Conservation (phyloP, 495 filamentous ascomycete genomes). For the Clavariopsis aquatica region DNA sequence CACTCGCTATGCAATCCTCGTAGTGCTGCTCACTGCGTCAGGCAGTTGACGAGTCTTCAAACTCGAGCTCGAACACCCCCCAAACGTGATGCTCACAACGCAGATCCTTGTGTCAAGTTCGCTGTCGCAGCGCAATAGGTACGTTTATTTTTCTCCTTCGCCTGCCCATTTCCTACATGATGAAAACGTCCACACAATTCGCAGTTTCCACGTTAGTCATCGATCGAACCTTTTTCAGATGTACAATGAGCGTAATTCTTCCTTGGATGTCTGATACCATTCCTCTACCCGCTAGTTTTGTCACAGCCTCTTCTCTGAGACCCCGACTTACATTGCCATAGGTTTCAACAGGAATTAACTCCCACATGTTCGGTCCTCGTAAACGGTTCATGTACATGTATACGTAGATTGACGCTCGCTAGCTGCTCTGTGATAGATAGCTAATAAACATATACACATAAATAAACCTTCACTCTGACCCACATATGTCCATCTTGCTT, state of each 20-base stretch:
- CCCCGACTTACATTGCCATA: too few species aligned
- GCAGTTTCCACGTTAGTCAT: constrained; percentile 42
- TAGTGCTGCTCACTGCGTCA: too few species aligned
- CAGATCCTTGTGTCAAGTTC: not conserved
- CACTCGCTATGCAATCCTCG: too few species aligned
- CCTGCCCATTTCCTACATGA: constrained; percentile 26
- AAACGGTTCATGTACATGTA: too few species aligned
- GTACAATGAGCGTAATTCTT: constrained; percentile 38
- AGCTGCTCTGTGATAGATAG: too few species aligned
- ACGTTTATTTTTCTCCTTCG: not conserved
- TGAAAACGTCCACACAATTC: constrained; percentile 39
- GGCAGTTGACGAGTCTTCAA: too few species aligned
- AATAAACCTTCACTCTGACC: not conserved
- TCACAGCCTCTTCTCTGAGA: not conserved
- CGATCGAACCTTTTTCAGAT: constrained; percentile 36
- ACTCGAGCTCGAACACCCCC: too few species aligned
- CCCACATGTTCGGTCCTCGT: not conserved
- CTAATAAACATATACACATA: not conserved
- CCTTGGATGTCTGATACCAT: constrained; percentile 41
- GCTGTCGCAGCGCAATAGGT: not conserved
- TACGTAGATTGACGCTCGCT: too few species aligned
- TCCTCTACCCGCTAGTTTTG: not conserved
- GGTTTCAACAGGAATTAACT: not conserved
- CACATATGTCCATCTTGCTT: not conserved
- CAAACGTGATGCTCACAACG: not conserved